A percentile compares a stretch with the other conserved stretches of the same genome.
phyloP scores from a whole-genome alignment of 83 land plant genomes.

The Larix sibirica region DNA sequence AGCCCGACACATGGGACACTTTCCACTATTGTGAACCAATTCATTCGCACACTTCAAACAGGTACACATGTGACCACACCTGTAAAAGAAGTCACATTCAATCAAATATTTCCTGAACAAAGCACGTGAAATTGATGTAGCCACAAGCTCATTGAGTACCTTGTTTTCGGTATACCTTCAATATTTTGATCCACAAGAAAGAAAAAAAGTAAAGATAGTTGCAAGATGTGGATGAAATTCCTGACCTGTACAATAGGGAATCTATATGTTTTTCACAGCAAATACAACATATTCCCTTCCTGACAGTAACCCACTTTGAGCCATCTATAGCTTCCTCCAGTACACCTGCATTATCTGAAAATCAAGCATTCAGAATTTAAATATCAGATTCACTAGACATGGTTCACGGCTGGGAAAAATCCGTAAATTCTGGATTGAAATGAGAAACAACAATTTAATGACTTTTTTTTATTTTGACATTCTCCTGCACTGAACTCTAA shows the following conservation, averaged over 20 bases:
- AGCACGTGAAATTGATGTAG: not conserved
- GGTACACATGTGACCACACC: slow-evolving; percentile 99
- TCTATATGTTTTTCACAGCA: slow-evolving; percentile 93
- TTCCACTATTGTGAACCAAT: slow-evolving; percentile 74
- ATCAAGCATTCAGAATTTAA: not conserved
- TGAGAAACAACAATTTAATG: not conserved
- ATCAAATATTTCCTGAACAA: not conserved
- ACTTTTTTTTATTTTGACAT: not conserved
- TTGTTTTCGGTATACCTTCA: not conserved
- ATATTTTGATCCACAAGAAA: not conserved
- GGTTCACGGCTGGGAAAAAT: not conserved
- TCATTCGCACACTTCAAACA: slow-evolving; percentile 92
- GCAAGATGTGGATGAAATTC: not conserved
- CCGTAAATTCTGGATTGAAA: not conserved
- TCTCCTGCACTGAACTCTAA: not conserved
- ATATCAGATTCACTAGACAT: not conserved
- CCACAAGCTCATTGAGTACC: not conserved
- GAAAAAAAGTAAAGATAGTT: not conserved
- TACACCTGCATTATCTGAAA: slow-evolving; percentile 33
- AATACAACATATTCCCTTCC: slow-evolving; percentile 92
- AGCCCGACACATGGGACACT: slow-evolving; percentile 96
- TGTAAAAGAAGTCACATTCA: slow-evolving; percentile 25
- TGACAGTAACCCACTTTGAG: slow-evolving; percentile 82
- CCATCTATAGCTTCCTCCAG: slow-evolving; percentile 78
- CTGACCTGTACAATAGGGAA: slow-evolving; percentile 90